Percentiles rank a stretch among this genome's conserved stretches.
Evolutionary conservation across 2,329 filamentous ascomycete species (phyloP).

Genomic region (Magnaporthiopsis rhizophila): DNA sequence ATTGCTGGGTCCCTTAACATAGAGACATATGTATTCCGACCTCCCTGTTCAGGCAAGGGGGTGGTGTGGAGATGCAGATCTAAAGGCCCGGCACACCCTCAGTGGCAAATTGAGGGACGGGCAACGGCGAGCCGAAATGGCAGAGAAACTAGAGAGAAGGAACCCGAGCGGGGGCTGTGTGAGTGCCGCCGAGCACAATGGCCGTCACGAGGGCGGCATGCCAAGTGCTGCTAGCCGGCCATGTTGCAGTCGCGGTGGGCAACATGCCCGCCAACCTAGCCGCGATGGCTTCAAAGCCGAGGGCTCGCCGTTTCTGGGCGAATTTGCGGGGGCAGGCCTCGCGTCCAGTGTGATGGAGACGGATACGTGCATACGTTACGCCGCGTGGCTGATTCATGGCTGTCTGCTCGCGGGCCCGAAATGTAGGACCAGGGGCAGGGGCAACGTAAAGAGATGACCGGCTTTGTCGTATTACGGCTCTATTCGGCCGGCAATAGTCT

Average conservation of each 20-base stretch:
- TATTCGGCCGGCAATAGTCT: not conserved
- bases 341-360: not conserved
- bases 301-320: not conserved
- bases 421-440: not conserved
- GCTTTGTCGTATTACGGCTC: not conserved
- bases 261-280: not conserved
- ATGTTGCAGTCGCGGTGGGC: not conserved
- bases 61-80: not conserved
- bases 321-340: not conserved
- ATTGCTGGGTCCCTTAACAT: too few species aligned
- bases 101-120: not conserved
- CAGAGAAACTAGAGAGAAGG: not conserved
- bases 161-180: not conserved
- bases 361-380: not conserved
- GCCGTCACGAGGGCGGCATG: not conserved
- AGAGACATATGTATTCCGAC: too few species aligned
- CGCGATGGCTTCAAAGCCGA: not conserved
- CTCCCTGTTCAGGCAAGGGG: too few species aligned
- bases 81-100: not conserved
- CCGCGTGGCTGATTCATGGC: too few species aligned
- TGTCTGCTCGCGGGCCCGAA: not conserved
- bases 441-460: not conserved
- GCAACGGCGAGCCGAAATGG: too few species aligned
- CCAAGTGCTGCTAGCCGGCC: not conserved
- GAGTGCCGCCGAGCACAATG: not conserved